phyloP scores from a whole-genome alignment of 73 alveolate species.

The Halteria grandinella region DNA sequence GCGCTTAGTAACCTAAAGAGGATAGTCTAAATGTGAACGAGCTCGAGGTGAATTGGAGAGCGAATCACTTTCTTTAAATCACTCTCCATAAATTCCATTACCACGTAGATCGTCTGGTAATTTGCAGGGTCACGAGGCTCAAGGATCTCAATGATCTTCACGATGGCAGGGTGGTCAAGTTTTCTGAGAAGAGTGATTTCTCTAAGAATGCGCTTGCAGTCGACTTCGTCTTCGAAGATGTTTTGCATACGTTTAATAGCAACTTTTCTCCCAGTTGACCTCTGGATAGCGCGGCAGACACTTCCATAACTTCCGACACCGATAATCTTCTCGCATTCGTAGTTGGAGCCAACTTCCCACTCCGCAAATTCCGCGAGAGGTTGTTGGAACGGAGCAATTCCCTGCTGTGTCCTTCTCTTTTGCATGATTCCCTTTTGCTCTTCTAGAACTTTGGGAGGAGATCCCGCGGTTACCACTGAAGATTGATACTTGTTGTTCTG shows the following conservation, averaged over 20 bases:
- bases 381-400: no score
- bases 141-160: constrained; percentile 66
- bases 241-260: constrained; percentile 65
- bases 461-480: no score
- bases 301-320: constrained; percentile 72
- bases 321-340: constrained; percentile 56
- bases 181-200: constrained; percentile 66
- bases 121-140: constrained; percentile 30
- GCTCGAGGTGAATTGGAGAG: constrained; percentile 80
- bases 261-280: constrained; percentile 46
- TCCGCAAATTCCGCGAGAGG: background rate
- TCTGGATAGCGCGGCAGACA: constrained; percentile 55
- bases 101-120: constrained; percentile 64
- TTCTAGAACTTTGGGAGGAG: no score
- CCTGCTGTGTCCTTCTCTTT: no score
- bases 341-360: constrained; percentile 80
- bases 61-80: constrained; percentile 81
- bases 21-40: constrained; percentile 76
- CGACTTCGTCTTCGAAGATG: constrained; percentile 66
- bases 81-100: constrained; percentile 73
- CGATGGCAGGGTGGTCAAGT: constrained; percentile 78
- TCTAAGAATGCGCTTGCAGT: constrained; percentile 69
- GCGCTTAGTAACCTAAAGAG: constrained; percentile 86
- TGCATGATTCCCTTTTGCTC: no score
- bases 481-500: no score